Evolutionary conservation across 192 early-diverging fungal genomes (phyloP).

Genomic region (Dissophora globulifera): DNA sequence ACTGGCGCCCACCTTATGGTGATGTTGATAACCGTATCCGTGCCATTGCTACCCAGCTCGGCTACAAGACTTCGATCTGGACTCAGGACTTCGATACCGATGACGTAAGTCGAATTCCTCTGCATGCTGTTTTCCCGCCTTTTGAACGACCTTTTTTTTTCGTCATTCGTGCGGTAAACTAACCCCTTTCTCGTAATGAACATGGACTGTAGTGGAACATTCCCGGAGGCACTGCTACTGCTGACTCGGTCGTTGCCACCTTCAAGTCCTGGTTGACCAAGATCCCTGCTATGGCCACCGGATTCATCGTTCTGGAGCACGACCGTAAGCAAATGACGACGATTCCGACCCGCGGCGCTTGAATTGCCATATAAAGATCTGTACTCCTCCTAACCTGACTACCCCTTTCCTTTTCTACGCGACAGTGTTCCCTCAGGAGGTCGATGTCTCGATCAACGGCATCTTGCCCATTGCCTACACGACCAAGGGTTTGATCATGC

Average conservation of each 20-base stretch:
- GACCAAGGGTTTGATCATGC: constrained; percentile 37
- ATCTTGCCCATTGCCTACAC: constrained; percentile 43
- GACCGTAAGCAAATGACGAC: constrained; percentile 57
- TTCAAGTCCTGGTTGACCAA: constrained; percentile 58
- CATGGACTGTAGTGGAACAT: constrained; percentile 51
- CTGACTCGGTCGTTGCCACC: constrained; percentile 36
- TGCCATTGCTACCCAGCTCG: constrained; percentile 60
- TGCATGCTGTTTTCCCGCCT: background rate
- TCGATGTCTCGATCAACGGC: constrained; percentile 56
- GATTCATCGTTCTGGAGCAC: constrained; percentile 64
- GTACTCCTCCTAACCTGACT: background rate
- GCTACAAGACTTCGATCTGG: constrained; percentile 64
- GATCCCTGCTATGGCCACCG: constrained; percentile 53
- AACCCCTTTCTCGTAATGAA: too few relatives aligned
- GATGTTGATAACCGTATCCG: constrained; percentile 66
- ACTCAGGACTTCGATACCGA: constrained; percentile 61
- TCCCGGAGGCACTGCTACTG: constrained; percentile 22
- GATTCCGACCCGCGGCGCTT: too few relatives aligned
- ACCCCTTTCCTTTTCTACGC: constrained; percentile 25
- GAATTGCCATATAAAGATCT: too few relatives aligned
- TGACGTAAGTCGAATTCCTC: constrained; percentile 36
- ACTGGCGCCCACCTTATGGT: constrained; percentile 62
- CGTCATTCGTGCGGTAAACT: too few relatives aligned
- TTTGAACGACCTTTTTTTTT: too few relatives aligned
- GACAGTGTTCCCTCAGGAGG: constrained; percentile 55